Percentiles rank a stretch among this genome's conserved stretches.
Evolutionary conservation across 768 basidiomycete species (phyloP).

Genomic region (Ramaria sp.): DNA sequence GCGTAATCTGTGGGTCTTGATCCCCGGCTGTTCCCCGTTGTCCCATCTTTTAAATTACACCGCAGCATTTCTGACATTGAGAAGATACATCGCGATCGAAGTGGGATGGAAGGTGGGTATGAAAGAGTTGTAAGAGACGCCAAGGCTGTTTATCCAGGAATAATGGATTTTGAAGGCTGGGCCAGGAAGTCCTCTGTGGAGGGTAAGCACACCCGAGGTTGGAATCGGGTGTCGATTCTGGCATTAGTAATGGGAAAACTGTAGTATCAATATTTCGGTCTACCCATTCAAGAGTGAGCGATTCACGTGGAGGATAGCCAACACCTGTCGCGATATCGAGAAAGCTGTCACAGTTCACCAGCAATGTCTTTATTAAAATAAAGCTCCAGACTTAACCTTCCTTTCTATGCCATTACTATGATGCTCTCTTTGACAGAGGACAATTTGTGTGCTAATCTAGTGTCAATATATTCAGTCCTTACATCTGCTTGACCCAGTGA

Average conservation of each 20-base stretch:
- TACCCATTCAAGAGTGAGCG: no score
- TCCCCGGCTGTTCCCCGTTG: neutral
- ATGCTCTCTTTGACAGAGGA: no score
- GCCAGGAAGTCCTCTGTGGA: constrained; percentile 6
- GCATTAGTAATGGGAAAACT: neutral
- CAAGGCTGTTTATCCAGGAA: constrained; percentile 17
- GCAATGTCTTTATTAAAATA: no score
- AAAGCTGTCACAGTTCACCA: no score
- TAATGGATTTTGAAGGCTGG: constrained; percentile 22
- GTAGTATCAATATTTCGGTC: neutral
- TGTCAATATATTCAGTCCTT: no score
- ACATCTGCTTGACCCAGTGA: no score
- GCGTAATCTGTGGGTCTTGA: constrained; percentile 19
- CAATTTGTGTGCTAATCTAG: no score
- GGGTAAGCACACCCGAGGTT: neutral
- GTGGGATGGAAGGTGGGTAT: constrained; percentile 12
- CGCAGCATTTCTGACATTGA: constrained; percentile 21
- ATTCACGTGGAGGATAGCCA: no score
- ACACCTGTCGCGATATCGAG: no score
- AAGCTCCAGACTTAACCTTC: no score
- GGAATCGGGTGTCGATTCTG: neutral
- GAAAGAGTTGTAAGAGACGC: constrained; percentile 16
- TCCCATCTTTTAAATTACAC: neutral
- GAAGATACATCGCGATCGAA: constrained; percentile 17
- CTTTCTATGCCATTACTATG: no score